Percentiles rank a stretch among this genome's conserved stretches.
Evolutionary conservation across 2,329 filamentous ascomycete genomes (phyloP).

Genomic region (Tolypocladium amazonense): DNA sequence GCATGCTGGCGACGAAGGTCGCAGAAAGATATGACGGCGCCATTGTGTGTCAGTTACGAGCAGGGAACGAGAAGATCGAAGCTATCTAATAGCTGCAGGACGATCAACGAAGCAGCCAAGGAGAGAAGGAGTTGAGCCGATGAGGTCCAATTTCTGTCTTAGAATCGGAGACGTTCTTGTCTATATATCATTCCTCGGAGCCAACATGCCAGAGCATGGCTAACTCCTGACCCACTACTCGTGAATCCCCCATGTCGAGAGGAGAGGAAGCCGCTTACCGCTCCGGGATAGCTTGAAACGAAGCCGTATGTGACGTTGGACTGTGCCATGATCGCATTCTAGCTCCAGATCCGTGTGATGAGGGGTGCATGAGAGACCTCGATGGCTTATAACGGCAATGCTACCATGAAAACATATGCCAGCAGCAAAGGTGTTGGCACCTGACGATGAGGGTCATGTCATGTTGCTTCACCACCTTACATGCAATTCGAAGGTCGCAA

Average conservation of each 20-base stretch:
- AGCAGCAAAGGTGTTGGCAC: not conserved
- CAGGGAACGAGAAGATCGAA: not conserved
- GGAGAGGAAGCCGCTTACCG: not conserved
- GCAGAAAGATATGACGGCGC: constrained; percentile 4
- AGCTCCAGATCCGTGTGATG: not conserved
- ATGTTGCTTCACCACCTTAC: not conserved
- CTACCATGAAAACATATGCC: not conserved
- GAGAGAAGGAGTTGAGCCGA: not conserved
- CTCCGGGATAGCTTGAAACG: not conserved
- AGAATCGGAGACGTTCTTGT: not conserved
- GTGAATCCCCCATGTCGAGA: not conserved
- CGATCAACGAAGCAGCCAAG: not conserved
- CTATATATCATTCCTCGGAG: not conserved
- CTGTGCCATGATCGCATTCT: not conserved
- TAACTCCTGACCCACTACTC: not conserved
- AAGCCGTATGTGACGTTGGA: constrained; percentile 1
- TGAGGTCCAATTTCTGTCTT: not conserved
- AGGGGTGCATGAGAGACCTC: not conserved
- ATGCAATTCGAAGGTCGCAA: not conserved
- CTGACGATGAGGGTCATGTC: not conserved
- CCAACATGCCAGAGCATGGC: not conserved
- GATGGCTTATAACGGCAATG: not conserved
- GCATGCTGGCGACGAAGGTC: constrained; percentile 9
- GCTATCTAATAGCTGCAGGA: not conserved
- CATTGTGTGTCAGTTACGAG: not conserved